Conservation (phyloP, 192 early-diverging fungal genomes). For the Mortierella antarctica region DNA sequence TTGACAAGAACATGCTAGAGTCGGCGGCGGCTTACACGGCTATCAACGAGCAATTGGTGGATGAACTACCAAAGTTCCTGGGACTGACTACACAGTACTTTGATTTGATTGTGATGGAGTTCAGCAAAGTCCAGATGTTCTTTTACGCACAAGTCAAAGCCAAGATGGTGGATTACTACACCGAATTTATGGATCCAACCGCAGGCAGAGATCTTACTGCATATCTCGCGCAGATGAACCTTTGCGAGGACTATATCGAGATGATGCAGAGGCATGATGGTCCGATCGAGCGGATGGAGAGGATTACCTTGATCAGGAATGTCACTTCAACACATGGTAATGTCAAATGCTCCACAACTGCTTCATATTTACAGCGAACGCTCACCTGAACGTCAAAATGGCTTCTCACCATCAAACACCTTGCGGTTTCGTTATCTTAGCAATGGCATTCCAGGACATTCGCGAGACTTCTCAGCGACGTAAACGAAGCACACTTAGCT, state of each 20-base stretch:
- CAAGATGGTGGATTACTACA: slow-evolving; percentile 55
- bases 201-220: slow-evolving; percentile 28
- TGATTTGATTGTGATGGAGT: slow-evolving; percentile 65
- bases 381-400: no score
- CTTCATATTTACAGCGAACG: not conserved
- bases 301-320: slow-evolving; percentile 25
- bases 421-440: not conserved
- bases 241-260: slow-evolving; percentile 48
- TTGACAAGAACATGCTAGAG: slow-evolving; percentile 73
- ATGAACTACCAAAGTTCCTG: slow-evolving; percentile 77
- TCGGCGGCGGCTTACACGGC: slow-evolving; percentile 72
- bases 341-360: not conserved
- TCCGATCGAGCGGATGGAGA: slow-evolving; percentile 19
- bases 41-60: slow-evolving; percentile 77
- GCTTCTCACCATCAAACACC: not conserved
- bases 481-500: not conserved
- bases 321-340: slow-evolving; percentile 36
- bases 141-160: slow-evolving; percentile 59
- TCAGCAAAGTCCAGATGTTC: slow-evolving; percentile 64
- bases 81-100: slow-evolving; percentile 68
- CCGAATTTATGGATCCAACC: slow-evolving; percentile 36
- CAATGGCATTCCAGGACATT: slow-evolving; percentile 21
- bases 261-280: slow-evolving; percentile 34
- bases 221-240: slow-evolving; percentile 44
- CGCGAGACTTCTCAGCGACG: slow-evolving; percentile 11